Base-by-base conservation (phyloP, 2,329 filamentous ascomycete species). In the Allantophomopsis cytisporea region DNA sequence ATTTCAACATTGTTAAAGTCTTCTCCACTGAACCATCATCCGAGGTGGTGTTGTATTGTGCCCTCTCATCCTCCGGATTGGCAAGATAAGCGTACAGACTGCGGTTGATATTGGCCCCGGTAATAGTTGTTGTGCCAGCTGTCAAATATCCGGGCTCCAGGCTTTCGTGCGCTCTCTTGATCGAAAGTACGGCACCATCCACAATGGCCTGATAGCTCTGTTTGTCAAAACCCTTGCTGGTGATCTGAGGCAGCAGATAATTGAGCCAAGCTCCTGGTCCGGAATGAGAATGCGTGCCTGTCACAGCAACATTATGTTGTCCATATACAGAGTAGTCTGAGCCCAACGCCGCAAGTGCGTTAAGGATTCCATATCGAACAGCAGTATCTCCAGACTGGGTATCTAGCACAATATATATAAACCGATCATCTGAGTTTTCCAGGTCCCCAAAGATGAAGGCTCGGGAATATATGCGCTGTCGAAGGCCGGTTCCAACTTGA, bases 181-280 rank as follows among this genome's bases (percentile, higher is more conserved):
- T 87, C 1, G 88, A 93, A 2, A 85, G 63, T 1, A 95, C 55
- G 1, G 85, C 80, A 2, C 89, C 89, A 49, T 91, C 78, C 0
- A 96, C 86, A 45, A 96, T 86, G 20, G 89, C 87, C 46, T 80
- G 71, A 54, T 94, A 94, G 51, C 84, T 93, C 58, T 93, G 83
- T 52, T 78, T 76, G 59, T 86, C 73, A 50, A 94, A 95, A 0
- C 89, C 89, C 42, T 82, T 71, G 52, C 79, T 88, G 0, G 89
- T 91, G 47, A 96, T 82, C 55, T 95, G 88, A 7, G 88, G 89
- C 5, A 95, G 68, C 8, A 96, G 70, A 55, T 95, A 96, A 60
- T 96, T 96, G 56, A 93, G 68, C 86, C 87, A 96, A 5, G 83
- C 89, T 2, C 83, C 89, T 0, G 89, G 88, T 0, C 88, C 89